Evolutionary conservation across 805 yeast genomes (phyloP), one percentile per base, ranked within the genome.

Genomic region (Saturnispora serradocipensis): DNA sequence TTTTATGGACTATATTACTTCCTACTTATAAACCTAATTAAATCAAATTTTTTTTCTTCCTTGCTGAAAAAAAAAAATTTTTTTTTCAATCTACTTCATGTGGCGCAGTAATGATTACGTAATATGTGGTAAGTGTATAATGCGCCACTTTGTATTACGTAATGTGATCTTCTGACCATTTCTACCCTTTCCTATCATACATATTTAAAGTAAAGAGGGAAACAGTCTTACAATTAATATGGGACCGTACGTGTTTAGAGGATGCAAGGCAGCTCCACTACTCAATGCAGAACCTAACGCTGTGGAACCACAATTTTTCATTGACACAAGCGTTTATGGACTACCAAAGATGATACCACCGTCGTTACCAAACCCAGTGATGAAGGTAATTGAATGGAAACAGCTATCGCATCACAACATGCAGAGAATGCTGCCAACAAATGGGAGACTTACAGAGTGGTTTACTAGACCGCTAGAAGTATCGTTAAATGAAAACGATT

Each of bases 381-480:
- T 47, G 50, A 47, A 39, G 25, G 45, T 40, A 16, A 18, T 47
- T 8, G 50, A 40, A 39, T 46, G 49, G 49, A 46, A 46, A 38
- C 49, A 46, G 15, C 25, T 46, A 4, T 46, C 49, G 9, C 49
- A 46, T 36, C 49, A 46, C 15, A 46, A 25, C 22, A 36, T 46
- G 43, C 49, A 46, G 24, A 9, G 16, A 20, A 38, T 27, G n/a
- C 27, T 46, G 20, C 42, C 42, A 8, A 16, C 39, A 2, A 32
- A 13, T 9, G 30, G 28, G 22, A 27, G 20, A 15, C 24, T 46
- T 15, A 15, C 27, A 5, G 43, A 39, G 8, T 47, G 50, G 50
- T 47, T 47, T 47, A 47, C 39, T 5, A 39, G 10, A 32, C 50
- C 50, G 13, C 40, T 47, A 13, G 50, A 47, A 8, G 27, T 40